Base-by-base conservation (phyloP, 805 yeast genomes). In the Kuraishia capsulata region DNA sequence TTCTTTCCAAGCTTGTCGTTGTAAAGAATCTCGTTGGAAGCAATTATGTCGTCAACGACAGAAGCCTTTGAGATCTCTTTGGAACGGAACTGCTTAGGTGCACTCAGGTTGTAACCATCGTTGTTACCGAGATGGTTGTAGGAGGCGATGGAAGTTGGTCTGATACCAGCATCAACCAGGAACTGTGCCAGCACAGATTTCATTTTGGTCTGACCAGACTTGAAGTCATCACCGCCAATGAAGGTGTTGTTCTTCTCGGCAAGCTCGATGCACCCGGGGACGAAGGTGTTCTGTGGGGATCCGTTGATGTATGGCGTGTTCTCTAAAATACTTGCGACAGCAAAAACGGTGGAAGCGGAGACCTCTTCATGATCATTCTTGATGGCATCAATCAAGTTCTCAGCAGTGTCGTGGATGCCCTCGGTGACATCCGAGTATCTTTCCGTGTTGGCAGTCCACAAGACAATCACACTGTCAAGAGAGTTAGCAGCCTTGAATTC, bases 391-490 rank as follows among this genome's bases (percentile, higher is more conserved):
- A 89, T 48, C 55, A 89, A 66, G 62, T 84, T 83, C 30, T 83
- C 95, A 38, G 87, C 78, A 20, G 90, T 84, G 60, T 89, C 97
- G 56, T 89, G 88, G 46, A 90, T 86, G 42, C 94, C 92, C 4
- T 69, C 66, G 33, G 78, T 62, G 32, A 90, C 55, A 30, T 83
- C 89, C 33, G 94, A 76, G 59, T 82, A 88, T 58, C 97, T 79
- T 67, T 89, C 97, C 40, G 97, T 89, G 67, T 89, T 90, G 40
- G 97, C 97, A 33, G 96, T 88, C 97, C 97, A 89, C 54, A 89
- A 70, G 35, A 90, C 84, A 55, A 89, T 77, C 40, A 90, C 94
- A 58, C 81, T 83, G 61, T 89, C 97, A 53, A 89, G 76, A 29
- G 64, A 59, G 56, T 90, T 85, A 44, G 67, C 60, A 30, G 56